These are phyloP conservation scores for Heterobasidion parviporum DNA, from an alignment of 1,284 basidiomycete genomes.

Conservation along the genomic window DNA sequence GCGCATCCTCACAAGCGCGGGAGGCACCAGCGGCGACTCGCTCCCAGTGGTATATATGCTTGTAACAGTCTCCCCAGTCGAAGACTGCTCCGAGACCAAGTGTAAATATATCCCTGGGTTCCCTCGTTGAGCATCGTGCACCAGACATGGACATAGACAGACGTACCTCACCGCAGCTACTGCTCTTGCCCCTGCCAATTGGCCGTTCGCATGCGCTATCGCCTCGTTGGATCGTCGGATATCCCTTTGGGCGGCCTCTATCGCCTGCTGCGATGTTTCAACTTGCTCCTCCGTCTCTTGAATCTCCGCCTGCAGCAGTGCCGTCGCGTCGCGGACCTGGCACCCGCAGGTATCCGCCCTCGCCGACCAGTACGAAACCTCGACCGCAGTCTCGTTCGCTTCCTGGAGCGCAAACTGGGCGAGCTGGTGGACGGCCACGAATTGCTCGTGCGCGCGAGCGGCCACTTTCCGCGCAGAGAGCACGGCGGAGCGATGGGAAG, in stretches of 20 bases:
- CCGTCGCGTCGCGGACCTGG: background rate
- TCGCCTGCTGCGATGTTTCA: background rate
- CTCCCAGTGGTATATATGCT: background rate
- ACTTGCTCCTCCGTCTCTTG: background rate
- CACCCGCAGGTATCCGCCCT: background rate
- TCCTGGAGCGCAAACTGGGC: background rate
- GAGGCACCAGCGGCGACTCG: background rate
- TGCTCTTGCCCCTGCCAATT: background rate
- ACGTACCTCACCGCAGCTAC: background rate
- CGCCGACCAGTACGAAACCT: slow-evolving; percentile 1
- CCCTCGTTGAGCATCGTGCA: background rate
- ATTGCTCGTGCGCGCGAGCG: background rate
- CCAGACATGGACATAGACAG: background rate
- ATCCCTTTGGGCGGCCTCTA: background rate
- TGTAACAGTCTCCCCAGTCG: background rate
- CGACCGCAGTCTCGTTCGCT: background rate
- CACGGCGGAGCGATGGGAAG: background rate
- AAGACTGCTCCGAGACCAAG: background rate
- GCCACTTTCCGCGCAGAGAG: background rate
- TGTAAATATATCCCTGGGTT: background rate
- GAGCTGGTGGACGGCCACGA: background rate
- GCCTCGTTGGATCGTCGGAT: background rate
- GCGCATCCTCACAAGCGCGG: background rate
- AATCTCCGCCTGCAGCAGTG: background rate
- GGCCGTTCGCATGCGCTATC: background rate